These are phyloP conservation scores for Cryptococcus sp. DNA, from an alignment of 1,284 basidiomycete species.

Conservation along the genomic window DNA sequence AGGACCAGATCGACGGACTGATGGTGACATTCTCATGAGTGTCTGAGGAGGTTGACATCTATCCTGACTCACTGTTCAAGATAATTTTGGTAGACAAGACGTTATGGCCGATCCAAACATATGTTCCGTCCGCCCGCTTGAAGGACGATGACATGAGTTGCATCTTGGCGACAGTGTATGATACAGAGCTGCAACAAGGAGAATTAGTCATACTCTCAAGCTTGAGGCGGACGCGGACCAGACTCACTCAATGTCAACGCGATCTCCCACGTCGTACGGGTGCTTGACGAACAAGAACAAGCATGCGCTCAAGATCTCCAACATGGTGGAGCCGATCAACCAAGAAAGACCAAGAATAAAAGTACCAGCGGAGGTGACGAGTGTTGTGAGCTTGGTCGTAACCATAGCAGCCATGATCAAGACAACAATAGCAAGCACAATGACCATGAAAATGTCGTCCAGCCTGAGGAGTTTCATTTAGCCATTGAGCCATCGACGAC, in stretches of 20 bases:
- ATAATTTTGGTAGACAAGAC: slow-evolving; percentile 67
- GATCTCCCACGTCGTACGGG: slow-evolving; percentile 86
- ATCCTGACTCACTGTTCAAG: slow-evolving; percentile 45
- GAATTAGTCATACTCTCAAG: background rate
- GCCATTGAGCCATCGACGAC: slow-evolving; percentile 50
- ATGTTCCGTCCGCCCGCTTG: slow-evolving; percentile 55
- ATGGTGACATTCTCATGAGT: slow-evolving; percentile 2
- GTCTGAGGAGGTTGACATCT: background rate
- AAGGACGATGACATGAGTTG: slow-evolving; percentile 71
- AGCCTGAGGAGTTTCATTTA: slow-evolving; percentile 19
- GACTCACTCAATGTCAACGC: slow-evolving; percentile 59
- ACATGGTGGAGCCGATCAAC: slow-evolving; percentile 72
- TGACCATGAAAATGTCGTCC: slow-evolving; percentile 55
- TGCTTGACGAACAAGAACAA: slow-evolving; percentile 85
- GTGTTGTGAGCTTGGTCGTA: slow-evolving; percentile 68
- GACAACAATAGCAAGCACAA: slow-evolving; percentile 63
- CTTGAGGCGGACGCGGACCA: background rate
- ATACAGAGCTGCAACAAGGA: slow-evolving; percentile 25
- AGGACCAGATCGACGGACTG: slow-evolving; percentile 55
- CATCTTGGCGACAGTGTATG: slow-evolving; percentile 84
- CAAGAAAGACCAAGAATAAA: slow-evolving; percentile 82
- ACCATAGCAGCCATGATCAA: slow-evolving; percentile 74
- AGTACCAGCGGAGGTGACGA: slow-evolving; percentile 78
- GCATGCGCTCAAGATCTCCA: slow-evolving; percentile 56
- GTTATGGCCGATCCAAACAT: slow-evolving; percentile 64